phyloP scores from a whole-genome alignment of 371 early-diverging fungal species.

The Rhizopus sp. region DNA sequence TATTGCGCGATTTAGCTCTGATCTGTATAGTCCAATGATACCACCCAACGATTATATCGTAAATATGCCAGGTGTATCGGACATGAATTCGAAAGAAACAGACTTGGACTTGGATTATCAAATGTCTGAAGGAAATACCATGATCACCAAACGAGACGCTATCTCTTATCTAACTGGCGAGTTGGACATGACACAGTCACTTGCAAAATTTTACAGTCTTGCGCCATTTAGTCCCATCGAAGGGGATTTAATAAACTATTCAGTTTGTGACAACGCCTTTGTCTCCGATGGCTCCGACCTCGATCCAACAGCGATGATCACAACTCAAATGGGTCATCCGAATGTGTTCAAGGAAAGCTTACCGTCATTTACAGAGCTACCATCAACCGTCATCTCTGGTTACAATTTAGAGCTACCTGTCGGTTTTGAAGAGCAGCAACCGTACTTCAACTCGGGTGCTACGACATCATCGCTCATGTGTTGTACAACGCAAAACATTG shows the following conservation, averaged over 20 bases:
- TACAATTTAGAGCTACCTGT: conserved; percentile 3
- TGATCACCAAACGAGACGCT: not conserved
- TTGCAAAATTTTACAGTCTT: not conserved
- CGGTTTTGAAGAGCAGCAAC: conserved; percentile 5
- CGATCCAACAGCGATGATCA: not conserved
- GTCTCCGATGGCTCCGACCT: not conserved
- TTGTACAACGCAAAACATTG: not conserved
- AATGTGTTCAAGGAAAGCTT: not conserved
- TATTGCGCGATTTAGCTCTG: conserved; percentile 3
- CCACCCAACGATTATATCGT: not conserved
- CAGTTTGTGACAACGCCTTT: not conserved
- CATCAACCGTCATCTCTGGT: not conserved
- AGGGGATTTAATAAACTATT: not conserved
- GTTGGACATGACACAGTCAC: not conserved
- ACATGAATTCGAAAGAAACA: not conserved
- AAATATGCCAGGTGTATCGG: not conserved
- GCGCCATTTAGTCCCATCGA: not conserved
- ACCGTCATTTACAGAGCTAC: not conserved
- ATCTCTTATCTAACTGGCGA: not conserved
- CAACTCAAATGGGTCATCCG: not conserved
- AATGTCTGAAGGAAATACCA: not conserved
- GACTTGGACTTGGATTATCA: not conserved
- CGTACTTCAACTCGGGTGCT: conserved; percentile 16
- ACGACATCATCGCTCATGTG: conserved; percentile 4
- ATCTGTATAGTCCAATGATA: conserved; percentile 2